phyloP scores from a whole-genome alignment of 2,329 filamentous ascomycete genomes.

The Thielaviopsis musarum region DNA sequence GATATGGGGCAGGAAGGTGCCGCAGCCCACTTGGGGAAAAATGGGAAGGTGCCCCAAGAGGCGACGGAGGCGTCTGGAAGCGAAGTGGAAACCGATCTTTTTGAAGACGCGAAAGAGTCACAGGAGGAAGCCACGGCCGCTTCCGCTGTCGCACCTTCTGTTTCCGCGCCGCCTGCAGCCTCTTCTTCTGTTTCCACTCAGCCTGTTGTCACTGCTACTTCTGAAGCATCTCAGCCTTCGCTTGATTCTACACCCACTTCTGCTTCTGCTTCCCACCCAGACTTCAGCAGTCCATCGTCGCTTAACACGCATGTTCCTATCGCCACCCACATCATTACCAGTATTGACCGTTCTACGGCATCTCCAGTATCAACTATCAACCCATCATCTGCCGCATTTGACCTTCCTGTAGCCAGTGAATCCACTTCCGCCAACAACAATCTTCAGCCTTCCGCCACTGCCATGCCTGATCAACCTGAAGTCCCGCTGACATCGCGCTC shows the following conservation, averaged over 20 bases:
- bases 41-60: background rate
- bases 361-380: background rate
- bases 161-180: background rate
- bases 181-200: background rate
- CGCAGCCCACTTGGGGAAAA: background rate
- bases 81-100: constrained; percentile 2
- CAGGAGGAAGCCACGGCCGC: background rate
- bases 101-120: constrained; percentile 9
- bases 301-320: background rate
- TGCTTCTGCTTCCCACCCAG: background rate
- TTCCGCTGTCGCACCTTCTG: background rate
- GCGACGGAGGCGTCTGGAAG: background rate
- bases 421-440: constrained; percentile 25
- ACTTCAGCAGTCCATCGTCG: background rate
- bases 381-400: background rate
- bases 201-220: background rate
- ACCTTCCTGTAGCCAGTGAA: constrained; percentile 10
- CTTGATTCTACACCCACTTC: background rate
- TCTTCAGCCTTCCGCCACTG: constrained; percentile 25
- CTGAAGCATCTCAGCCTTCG: background rate
- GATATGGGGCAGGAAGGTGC: background rate
- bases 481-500: constrained; percentile 24
- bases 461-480: constrained; percentile 14
- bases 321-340: background rate
- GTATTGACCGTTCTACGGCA: background rate